phyloP scores from a whole-genome alignment of 306 rosid genomes.

The Vicia sativa region DNA sequence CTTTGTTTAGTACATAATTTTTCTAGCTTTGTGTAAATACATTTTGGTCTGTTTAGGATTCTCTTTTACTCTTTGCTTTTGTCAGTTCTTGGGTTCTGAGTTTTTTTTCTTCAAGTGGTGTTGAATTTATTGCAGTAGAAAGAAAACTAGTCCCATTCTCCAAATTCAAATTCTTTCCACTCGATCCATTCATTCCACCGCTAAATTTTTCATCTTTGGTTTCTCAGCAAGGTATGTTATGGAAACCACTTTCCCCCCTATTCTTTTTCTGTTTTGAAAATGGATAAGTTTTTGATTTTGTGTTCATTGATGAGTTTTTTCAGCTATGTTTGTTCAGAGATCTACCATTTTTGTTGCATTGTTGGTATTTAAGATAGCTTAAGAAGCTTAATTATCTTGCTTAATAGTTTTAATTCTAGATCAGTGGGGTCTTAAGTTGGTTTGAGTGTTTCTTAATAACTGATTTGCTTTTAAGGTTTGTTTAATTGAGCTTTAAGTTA shows the following conservation, averaged over 20 bases:
- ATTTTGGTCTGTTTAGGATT: slow-evolving; percentile 51
- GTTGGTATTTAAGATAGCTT: slow-evolving; percentile 9
- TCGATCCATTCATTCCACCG: slow-evolving; percentile 59
- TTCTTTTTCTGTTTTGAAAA: too few relatives aligned
- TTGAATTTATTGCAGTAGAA: slow-evolving; percentile 39
- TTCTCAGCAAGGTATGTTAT: slow-evolving; percentile 54
- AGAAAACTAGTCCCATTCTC: slow-evolving; percentile 48
- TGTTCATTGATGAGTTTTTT: too few relatives aligned
- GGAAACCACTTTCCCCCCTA: too few relatives aligned
- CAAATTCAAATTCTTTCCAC: slow-evolving; percentile 46
- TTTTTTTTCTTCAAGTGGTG: slow-evolving; percentile 38
- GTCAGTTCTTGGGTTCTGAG: slow-evolving; percentile 72
- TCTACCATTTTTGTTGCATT: slow-evolving; percentile 39
- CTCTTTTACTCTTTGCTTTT: slow-evolving; percentile 53
- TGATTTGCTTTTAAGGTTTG: slow-evolving; percentile 35
- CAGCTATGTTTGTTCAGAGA: too few relatives aligned
- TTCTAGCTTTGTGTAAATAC: slow-evolving; percentile 44
- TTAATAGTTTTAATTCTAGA: slow-evolving; percentile 16
- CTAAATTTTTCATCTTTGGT: slow-evolving; percentile 41
- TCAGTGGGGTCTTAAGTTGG: slow-evolving; percentile 38
- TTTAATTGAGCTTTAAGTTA: slow-evolving; percentile 27
- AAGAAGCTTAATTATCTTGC: background rate
- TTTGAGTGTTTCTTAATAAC: slow-evolving; percentile 14
- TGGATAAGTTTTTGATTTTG: too few relatives aligned
- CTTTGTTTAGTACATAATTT: slow-evolving; percentile 29